These are phyloP conservation scores for Colletotrichum salicis DNA, from an alignment of 2,329 filamentous ascomycete species.

Conservation along the genomic window DNA sequence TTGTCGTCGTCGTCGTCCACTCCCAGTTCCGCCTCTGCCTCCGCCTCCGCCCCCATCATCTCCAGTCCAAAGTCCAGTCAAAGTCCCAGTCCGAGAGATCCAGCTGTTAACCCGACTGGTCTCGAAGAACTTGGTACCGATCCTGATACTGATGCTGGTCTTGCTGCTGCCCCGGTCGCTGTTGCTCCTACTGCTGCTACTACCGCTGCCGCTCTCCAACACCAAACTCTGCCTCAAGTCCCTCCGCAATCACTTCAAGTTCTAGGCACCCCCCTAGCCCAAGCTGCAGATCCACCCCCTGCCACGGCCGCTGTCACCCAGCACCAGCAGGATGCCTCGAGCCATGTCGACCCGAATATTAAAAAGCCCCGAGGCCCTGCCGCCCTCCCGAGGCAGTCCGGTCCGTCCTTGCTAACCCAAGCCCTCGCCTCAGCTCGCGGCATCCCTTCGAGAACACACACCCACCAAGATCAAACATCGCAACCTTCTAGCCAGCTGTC, in stretches of 20 bases:
- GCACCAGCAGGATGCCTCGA: conserved; percentile 37
- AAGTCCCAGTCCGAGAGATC: conserved; percentile 15
- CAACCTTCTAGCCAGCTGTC: conserved; percentile 12
- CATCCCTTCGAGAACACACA: conserved; percentile 45
- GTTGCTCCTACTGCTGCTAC: conserved; percentile 5
- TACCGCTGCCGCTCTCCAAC: conserved; percentile 8
- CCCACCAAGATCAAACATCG: conserved; percentile 22
- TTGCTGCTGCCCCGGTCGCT: conserved; percentile 8
- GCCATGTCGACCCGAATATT: conserved; percentile 51
- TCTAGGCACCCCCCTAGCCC: conserved; percentile 34
- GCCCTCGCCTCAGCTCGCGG: conserved; percentile 69
- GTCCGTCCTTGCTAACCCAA: conserved; percentile 67
- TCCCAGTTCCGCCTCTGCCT: background rate
- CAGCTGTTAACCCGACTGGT: conserved; percentile 8
- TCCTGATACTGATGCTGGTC: conserved; percentile 15
- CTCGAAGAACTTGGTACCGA: conserved; percentile 8
- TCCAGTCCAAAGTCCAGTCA: background rate
- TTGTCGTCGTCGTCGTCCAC: conserved; percentile 11
- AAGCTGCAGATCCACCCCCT: conserved; percentile 35
- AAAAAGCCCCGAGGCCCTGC: conserved; percentile 59
- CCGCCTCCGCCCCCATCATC: background rate
- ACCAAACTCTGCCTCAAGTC: conserved; percentile 37
- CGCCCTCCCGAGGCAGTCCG: conserved; percentile 53
- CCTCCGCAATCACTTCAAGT: conserved; percentile 37
- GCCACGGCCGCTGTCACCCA: conserved; percentile 36